Base-by-base conservation (phyloP, 768 basidiomycete genomes). In the Russula vinacea region DNA sequence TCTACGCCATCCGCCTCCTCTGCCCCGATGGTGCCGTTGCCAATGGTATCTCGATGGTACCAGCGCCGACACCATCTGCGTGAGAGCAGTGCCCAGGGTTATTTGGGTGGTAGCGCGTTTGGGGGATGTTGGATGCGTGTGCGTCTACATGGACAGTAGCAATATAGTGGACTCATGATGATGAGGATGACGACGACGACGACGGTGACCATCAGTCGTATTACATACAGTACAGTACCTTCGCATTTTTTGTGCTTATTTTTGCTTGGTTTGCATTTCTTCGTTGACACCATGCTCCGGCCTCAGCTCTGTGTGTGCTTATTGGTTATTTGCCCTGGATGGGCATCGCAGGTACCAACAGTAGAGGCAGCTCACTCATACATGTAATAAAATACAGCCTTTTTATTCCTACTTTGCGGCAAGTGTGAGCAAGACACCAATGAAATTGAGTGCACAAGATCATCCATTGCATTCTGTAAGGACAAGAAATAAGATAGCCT, bases 21-120 rank as follows among this genome's bases (percentile, higher is more conserved):
- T 16, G 14, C 50, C 14, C 14, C 33, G 80, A 80, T 32, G 67
- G 71, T 37, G 73, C 81, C 60, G 77, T 73, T 62, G 80, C 84
- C 57, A 72, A 78, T 53, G 86, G 85, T 16, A 79, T 83, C 79
- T 70, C 67, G 16, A 69, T 57, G 58, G 61, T 77, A 42, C 66
- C 73, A 0, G 4, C 44, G 5, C 61, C 65, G 44, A 40, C 47
- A n/a, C 35, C 24, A 33, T 29, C 40, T 9, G 16, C 26, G 13
- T 47, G 44, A 45, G 13, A 24, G 47, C 29, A 10, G 35, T 35
- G 10, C 35, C 6, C 6, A 35, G 35, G 35, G 35, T 29, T 29
- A 5, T 29, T 29, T 10, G 35, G 35, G 22, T 13, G 10, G 4
- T 26, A 44, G 42, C 44, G 35, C 29, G 29, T 29, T 29, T 29